phyloP scores from a whole-genome alignment of 2,329 filamentous ascomycete genomes.

The Pyrenophora tritici-repentis region DNA sequence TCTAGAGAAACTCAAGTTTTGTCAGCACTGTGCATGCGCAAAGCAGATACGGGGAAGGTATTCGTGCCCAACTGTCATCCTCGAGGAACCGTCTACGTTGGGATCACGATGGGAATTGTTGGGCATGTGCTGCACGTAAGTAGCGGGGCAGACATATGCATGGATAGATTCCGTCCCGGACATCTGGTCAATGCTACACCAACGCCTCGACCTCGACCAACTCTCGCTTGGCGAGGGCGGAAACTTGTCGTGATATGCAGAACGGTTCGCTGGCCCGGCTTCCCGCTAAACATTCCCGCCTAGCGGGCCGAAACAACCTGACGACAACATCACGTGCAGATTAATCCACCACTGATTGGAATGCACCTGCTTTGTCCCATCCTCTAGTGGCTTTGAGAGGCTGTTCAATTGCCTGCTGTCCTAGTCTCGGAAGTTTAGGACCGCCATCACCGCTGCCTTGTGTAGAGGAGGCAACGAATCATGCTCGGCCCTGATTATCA shows the following conservation, averaged over 20 bases:
- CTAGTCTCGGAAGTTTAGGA: slow-evolving; percentile 40
- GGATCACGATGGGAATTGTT: neutral
- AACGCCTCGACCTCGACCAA: slow-evolving; percentile 16
- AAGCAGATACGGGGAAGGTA: slow-evolving; percentile 2
- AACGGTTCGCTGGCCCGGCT: slow-evolving; percentile 32
- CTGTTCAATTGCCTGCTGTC: slow-evolving; percentile 24
- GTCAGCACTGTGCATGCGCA: neutral
- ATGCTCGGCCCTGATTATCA: slow-evolving; percentile 24
- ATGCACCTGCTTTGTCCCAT: slow-evolving; percentile 4
- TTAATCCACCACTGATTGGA: slow-evolving; percentile 44
- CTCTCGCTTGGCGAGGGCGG: slow-evolving; percentile 27
- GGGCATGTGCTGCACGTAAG: too few species aligned
- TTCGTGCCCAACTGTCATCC: neutral
- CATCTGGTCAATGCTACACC: slow-evolving; percentile 1
- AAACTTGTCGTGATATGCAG: slow-evolving; percentile 31
- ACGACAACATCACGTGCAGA: slow-evolving; percentile 21
- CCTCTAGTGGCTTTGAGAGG: slow-evolving; percentile 22
- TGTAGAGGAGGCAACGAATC: slow-evolving; percentile 30
- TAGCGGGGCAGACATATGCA: too few species aligned
- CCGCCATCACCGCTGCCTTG: slow-evolving; percentile 39
- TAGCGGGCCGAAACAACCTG: slow-evolving; percentile 34
- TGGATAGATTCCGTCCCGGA: slow-evolving; percentile 2
- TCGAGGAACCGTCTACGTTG: neutral
- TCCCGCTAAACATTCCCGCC: slow-evolving; percentile 35
- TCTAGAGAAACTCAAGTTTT: neutral